Conservation (phyloP, 2,329 filamentous ascomycete species). For the Sporothrix protearum region DNA sequence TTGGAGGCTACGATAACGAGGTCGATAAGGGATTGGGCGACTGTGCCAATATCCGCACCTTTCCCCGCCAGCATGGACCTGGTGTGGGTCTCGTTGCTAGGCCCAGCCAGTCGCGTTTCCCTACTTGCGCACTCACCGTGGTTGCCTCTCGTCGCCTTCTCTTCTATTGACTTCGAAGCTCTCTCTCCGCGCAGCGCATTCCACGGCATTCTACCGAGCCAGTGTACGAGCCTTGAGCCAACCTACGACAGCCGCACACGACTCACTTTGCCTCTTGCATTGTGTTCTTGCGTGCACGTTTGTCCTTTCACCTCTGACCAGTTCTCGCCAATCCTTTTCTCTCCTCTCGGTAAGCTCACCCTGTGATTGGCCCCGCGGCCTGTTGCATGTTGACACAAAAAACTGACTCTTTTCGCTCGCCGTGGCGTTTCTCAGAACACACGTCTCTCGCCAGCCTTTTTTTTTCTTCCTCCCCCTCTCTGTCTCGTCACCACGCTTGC, state of each 20-base stretch:
- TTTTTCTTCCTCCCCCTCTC: neutral
- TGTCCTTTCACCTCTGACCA: neutral
- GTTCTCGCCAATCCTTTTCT: neutral
- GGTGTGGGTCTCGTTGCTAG: constrained; percentile 17
- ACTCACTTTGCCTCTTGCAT: neutral
- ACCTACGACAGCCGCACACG: too few relatives aligned
- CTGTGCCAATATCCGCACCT: neutral
- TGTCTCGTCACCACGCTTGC: neutral
- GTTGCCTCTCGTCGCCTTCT: constrained; percentile 16
- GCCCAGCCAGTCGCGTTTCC: neutral
- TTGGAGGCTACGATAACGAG: neutral
- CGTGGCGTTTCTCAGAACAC: neutral
- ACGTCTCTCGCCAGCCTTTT: neutral
- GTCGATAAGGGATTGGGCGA: neutral
- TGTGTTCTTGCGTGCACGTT: neutral
- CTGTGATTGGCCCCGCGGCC: constrained; percentile 11
- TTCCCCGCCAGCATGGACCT: neutral
- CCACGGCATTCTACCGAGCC: neutral
- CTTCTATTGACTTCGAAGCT: neutral
- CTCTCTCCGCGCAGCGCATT: neutral
- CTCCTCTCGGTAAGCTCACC: constrained; percentile 2
- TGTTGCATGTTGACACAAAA: neutral
- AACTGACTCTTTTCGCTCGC: constrained; percentile 7
- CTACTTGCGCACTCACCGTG: constrained; percentile 21
- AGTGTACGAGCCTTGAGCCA: too few relatives aligned